Conservation (phyloP, 192 early-diverging fungal genomes). For the Oehlia diaphana region DNA sequence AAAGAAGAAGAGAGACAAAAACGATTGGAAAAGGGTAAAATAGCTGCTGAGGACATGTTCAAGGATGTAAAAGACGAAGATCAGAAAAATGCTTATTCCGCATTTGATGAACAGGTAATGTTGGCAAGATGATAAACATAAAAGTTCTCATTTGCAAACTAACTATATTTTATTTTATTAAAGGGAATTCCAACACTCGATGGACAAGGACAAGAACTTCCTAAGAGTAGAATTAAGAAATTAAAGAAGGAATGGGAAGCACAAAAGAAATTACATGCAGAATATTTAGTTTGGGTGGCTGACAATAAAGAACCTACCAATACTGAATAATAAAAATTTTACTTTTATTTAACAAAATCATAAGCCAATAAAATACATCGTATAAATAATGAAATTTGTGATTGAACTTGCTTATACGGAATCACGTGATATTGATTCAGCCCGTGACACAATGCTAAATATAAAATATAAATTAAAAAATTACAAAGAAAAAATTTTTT, state of each 20-base stretch:
- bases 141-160: background rate
- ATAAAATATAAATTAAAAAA: no score
- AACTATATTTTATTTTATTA: background rate
- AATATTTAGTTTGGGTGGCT: slow-evolving; percentile 59
- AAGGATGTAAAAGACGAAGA: slow-evolving; percentile 53
- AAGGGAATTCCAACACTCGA: slow-evolving; percentile 85
- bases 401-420: no score
- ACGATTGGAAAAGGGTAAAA: slow-evolving; percentile 75
- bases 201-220: slow-evolving; percentile 75
- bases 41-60: slow-evolving; percentile 83
- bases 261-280: slow-evolving; percentile 87
- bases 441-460: no score
- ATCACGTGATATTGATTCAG: no score
- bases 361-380: no score
- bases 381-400: no score
- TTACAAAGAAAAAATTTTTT: no score
- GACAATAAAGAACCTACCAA: background rate
- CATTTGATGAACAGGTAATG: slow-evolving; percentile 67
- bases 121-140: background rate
- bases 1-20: slow-evolving; percentile 67
- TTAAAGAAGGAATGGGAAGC: slow-evolving; percentile 81
- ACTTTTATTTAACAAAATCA: no score
- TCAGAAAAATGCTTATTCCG: slow-evolving; percentile 52
- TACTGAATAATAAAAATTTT: background rate
- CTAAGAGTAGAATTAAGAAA: slow-evolving; percentile 86